These are phyloP conservation scores for Orbilia ellipsospora DNA, from an alignment of 2,329 filamentous ascomycete species.

Conservation along the genomic window DNA sequence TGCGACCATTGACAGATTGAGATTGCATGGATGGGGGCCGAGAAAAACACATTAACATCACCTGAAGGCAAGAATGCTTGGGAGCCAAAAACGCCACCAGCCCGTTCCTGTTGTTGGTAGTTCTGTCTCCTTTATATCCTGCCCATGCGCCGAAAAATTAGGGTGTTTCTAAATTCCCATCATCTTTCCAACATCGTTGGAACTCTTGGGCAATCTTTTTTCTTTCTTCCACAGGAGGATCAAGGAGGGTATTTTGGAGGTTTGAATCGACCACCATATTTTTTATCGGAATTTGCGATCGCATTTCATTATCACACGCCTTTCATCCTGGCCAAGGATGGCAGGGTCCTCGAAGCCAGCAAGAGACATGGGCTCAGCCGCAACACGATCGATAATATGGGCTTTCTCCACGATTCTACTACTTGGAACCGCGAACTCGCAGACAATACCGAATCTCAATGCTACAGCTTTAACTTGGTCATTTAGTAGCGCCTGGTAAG, in stretches of 20 bases:
- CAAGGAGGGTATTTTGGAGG: neutral
- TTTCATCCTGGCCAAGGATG: conserved; percentile 32
- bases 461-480: conserved; percentile 42
- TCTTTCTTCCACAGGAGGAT: conserved; percentile 1
- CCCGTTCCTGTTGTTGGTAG: neutral
- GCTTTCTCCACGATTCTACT: conserved; percentile 31
- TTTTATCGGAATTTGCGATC: neutral
- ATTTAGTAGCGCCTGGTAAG: conserved; percentile 40
- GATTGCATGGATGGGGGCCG: conserved; percentile 7
- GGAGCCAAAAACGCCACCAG: conserved; percentile 20
- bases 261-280: neutral
- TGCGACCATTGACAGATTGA: conserved; percentile 30
- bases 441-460: conserved; percentile 48
- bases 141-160: conserved; percentile 26
- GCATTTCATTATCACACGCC: neutral
- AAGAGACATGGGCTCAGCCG: conserved; percentile 34
- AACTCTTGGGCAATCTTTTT: too few relatives aligned
- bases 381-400: conserved; percentile 32
- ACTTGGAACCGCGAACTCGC: conserved; percentile 6
- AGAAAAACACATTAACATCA: neutral
- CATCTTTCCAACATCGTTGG: conserved; percentile 1
- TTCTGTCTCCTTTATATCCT: conserved; percentile 48
- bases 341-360: conserved; percentile 34
- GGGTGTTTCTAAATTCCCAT: conserved; percentile 6
- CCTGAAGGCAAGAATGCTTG: conserved; percentile 25